These are phyloP conservation scores for Exophiala phaeomuriformis DNA, from an alignment of 2,329 filamentous ascomycete genomes.

Conservation along the genomic window DNA sequence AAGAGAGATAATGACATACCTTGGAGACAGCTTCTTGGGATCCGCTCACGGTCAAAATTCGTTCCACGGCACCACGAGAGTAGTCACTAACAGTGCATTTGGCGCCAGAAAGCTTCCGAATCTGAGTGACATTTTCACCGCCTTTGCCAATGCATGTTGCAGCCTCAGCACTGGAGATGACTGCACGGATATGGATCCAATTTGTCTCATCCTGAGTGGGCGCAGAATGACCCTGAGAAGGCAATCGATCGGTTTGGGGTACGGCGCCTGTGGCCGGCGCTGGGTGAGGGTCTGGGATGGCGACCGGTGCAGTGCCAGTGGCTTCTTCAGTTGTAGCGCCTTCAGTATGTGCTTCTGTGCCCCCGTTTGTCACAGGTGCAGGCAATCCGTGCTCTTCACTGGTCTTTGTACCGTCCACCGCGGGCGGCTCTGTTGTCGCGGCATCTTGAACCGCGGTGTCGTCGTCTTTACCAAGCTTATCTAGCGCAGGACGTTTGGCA, in stretches of 20 bases:
- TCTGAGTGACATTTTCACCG: conserved; percentile 96
- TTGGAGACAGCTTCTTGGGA: conserved; percentile 95
- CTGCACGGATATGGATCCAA: conserved; percentile 94
- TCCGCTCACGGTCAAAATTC: conserved; percentile 94
- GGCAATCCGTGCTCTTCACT: conserved; percentile 30
- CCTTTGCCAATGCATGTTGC: conserved; percentile 98
- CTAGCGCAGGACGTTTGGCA: conserved; percentile 89
- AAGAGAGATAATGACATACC: conserved; percentile 46
- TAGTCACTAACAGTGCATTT: conserved; percentile 99
- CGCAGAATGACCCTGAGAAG: conserved; percentile 35
- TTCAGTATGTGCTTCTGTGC: conserved; percentile 58
- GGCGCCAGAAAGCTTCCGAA: conserved; percentile 86
- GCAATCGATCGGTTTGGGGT: conserved; percentile 44
- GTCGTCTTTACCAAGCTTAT: conserved; percentile 75
- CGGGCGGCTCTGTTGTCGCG: conserved; percentile 36
- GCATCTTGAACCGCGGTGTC: conserved; percentile 34
- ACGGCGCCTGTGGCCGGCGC: conserved; percentile 50
- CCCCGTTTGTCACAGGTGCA: conserved; percentile 37
- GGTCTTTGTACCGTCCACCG: conserved; percentile 3
- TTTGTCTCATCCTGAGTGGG: conserved; percentile 76
- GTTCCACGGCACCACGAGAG: conserved; percentile 90
- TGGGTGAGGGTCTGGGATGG: conserved; percentile 48
- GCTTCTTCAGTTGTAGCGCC: conserved; percentile 34
- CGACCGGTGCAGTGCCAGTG: conserved; percentile 6
- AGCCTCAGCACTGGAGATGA: conserved; percentile 94